A percentile compares a stretch with the other conserved stretches of the same genome.
These are phyloP conservation scores for Willaertia magna DNA, from an alignment of 208 protist genomes.

Conservation along the genomic window DNA sequence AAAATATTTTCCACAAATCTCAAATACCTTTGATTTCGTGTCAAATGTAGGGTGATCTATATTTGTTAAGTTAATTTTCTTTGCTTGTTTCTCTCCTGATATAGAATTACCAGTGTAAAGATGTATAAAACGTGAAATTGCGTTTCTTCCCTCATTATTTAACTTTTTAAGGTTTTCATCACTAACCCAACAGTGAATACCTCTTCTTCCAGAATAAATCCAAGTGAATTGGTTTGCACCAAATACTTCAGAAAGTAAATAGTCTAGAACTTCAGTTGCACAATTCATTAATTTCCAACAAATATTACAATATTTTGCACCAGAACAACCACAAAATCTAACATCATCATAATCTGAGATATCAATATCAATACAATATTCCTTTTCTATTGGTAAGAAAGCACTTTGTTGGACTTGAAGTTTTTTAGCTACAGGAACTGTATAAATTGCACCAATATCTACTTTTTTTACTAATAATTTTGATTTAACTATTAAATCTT, in stretches of 20 bases:
- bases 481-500: background rate
- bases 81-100: background rate
- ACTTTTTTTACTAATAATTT: conserved; percentile 28
- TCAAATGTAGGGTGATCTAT: background rate
- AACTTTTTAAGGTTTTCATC: conserved; percentile 74
- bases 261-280: background rate
- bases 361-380: conserved; percentile 99
- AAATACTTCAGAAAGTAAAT: background rate
- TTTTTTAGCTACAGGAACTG: background rate
- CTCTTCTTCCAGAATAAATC: conserved; percentile 94
- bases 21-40: background rate
- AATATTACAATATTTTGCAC: conserved; percentile 78
- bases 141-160: conserved; percentile 63
- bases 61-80: background rate
- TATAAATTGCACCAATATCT: conserved; percentile 45
- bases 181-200: conserved; percentile 97
- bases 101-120: conserved; percentile 17
- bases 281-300: conserved; percentile 83
- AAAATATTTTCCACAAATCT: background rate
- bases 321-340: conserved; percentile 74
- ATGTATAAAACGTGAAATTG: conserved; percentile 77
- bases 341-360: conserved; percentile 98
- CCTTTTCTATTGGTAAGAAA: conserved; percentile 71
- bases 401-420: background rate
- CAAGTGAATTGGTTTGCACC: conserved; percentile 33